These are phyloP conservation scores for Ogataea chonburiensis DNA, from an alignment of 805 yeast species.

Conservation along the genomic window DNA sequence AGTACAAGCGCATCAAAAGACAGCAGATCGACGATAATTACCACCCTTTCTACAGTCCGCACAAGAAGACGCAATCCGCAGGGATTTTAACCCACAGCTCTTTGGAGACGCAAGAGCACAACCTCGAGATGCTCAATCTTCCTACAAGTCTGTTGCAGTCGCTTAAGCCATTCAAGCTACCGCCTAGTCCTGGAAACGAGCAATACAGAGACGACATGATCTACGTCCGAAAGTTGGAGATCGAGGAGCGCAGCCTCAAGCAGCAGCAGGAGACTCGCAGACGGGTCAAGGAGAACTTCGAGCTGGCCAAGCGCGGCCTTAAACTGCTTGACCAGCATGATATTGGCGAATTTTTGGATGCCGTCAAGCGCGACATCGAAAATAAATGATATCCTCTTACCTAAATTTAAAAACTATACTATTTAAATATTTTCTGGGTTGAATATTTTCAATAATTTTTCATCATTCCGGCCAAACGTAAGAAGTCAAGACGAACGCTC, in stretches of 20 bases:
- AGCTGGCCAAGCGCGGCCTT: slow-evolving; percentile 27
- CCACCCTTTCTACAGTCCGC: slow-evolving; percentile 31
- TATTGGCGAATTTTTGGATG: slow-evolving; percentile 32
- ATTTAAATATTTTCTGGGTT: slow-evolving; percentile 2
- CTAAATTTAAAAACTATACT: neutral
- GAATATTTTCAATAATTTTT: slow-evolving; percentile 1
- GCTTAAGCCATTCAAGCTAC: slow-evolving; percentile 21
- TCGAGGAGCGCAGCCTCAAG: slow-evolving; percentile 27
- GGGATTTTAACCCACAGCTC: slow-evolving; percentile 33
- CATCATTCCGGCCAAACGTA: slow-evolving; percentile 12
- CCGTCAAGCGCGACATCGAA: slow-evolving; percentile 9
- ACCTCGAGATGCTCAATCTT: slow-evolving; percentile 34
- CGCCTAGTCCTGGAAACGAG: slow-evolving; percentile 33
- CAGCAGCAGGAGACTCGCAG: slow-evolving; percentile 17
- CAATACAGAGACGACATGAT: slow-evolving; percentile 33
- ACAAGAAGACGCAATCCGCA: slow-evolving; percentile 27
- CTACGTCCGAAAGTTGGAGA: slow-evolving; percentile 32
- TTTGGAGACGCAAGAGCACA: slow-evolving; percentile 36
- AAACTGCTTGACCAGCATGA: slow-evolving; percentile 28
- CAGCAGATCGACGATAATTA: slow-evolving; percentile 22
- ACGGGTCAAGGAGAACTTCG: slow-evolving; percentile 20
- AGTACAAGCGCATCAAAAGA: slow-evolving; percentile 27
- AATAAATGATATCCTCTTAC: neutral
- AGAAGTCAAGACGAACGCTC: slow-evolving; percentile 7
- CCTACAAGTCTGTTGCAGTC: slow-evolving; percentile 30